Base-by-base conservation (phyloP, 345 rosid genomes). In the Euphorbia peplus region DNA sequence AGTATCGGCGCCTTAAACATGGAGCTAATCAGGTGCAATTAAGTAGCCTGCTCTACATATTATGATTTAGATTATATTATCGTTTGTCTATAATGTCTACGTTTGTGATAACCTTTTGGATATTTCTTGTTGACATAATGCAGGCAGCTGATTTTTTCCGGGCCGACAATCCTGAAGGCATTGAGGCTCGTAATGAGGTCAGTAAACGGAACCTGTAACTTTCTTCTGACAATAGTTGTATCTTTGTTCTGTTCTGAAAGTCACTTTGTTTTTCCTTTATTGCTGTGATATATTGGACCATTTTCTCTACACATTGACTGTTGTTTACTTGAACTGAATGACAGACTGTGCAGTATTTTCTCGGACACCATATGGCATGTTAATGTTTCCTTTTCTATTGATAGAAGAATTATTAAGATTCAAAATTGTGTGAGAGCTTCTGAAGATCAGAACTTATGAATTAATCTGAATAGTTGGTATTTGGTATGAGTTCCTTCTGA, bases 101-200 rank as follows among this genome's bases (percentile, higher is more conserved):
- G 46, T 41, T 32, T 55, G 26, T 53, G 39, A 21, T 53, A 28
- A 6, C 58, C 21, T 46, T 30, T 48, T 69, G 42, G 42, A n/a
- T 8, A 15, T 39, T 44, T 57, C 29, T 68, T 63, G 56, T 56
- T 47, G 44, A 59, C 21, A 32, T 79, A 56, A 61, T 83, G 83
- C 88, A 95, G 99, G 48, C 81, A 76, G 99, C 99, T 81, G 99
- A 95, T 76, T 95, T 95, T 81, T 95, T 95, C 69, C 91, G 98
- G 72, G 92, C 80, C 68, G 99, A 95, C 82, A 95, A 95, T 78
- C 90, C 93, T 30, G 99, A 95, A 82, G 99, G 99, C 62, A 75
- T 92, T 76, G 99, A 92, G 78, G 99, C 99, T 64, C 91, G 99
- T 13, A 95, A 90, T 69, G 99, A 95, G 97, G 99, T 92, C 79